phyloP scores from a whole-genome alignment of 495 filamentous ascomycete genomes.

The Amphirosellinia nigrospora region DNA sequence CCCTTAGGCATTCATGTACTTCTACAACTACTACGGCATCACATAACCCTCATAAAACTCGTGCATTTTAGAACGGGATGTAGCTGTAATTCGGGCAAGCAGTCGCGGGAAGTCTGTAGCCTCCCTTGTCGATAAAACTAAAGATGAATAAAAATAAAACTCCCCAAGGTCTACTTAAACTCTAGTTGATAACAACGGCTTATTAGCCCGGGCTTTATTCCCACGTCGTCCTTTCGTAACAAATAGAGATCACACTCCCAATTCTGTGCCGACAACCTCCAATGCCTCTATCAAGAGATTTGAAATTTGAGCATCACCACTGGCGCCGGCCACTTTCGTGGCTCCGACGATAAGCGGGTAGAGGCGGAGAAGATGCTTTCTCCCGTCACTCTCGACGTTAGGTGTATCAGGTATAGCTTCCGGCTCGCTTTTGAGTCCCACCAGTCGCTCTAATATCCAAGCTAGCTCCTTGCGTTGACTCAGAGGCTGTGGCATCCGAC shows the following conservation, averaged over 20 bases:
- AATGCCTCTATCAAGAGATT: constrained; percentile 63
- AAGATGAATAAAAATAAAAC: background rate
- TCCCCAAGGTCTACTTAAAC: constrained; percentile 3
- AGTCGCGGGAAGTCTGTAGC: background rate
- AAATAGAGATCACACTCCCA: constrained; percentile 53
- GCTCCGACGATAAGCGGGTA: constrained; percentile 81
- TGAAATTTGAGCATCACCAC: constrained; percentile 66
- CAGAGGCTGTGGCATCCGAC: constrained; percentile 88
- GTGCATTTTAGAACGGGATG: background rate
- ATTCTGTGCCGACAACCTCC: constrained; percentile 69
- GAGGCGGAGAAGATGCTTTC: constrained; percentile 79
- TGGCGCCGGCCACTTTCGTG: constrained; percentile 68
- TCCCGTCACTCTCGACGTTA: constrained; percentile 56
- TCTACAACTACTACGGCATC: background rate
- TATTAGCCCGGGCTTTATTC: background rate
- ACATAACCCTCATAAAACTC: constrained; percentile 4
- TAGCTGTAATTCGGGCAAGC: background rate
- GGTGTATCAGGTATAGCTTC: constrained; percentile 71
- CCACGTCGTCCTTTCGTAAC: background rate
- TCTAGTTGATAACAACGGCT: background rate
- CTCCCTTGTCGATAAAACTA: background rate
- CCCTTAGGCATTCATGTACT: constrained; percentile 12
- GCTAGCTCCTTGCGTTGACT: constrained; percentile 79
- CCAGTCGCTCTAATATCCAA: constrained; percentile 69
- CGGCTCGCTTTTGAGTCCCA: constrained; percentile 71